Evolutionary conservation across 441 rosid species (phyloP).

Genomic region (Euphorbia celastroides): DNA sequence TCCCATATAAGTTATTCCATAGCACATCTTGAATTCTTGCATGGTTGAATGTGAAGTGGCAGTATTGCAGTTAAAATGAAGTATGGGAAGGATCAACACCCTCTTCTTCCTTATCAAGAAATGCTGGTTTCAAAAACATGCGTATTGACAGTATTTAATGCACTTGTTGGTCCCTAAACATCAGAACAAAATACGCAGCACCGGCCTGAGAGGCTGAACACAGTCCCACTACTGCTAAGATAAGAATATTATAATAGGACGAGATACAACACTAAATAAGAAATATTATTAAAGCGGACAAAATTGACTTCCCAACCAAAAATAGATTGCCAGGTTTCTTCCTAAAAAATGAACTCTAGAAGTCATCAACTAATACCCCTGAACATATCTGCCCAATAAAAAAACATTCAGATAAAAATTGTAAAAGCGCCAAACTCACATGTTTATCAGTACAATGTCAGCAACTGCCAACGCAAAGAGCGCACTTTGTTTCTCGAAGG

Average conservation of each 20-base stretch:
- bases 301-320: not conserved
- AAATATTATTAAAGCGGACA: not conserved
- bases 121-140: not conserved
- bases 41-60: not conserved
- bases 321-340: not conserved
- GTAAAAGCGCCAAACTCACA: constrained; percentile 41
- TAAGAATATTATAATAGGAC: not conserved
- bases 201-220: not conserved
- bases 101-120: not conserved
- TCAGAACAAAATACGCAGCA: not conserved
- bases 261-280: not conserved
- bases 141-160: not conserved
- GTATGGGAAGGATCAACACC: not conserved
- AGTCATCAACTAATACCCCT: not conserved
- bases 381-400: not conserved
- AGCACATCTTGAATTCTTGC: not conserved
- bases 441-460: constrained; percentile 84
- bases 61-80: not conserved
- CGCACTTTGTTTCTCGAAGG: constrained; percentile 94
- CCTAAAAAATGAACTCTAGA: not conserved
- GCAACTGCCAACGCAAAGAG: constrained; percentile 82
- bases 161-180: not conserved
- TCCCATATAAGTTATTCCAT: not conserved
- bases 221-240: not conserved
- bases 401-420: not conserved